phyloP scores from a whole-genome alignment of 345 rosid genomes.

The Brassica nigra region DNA sequence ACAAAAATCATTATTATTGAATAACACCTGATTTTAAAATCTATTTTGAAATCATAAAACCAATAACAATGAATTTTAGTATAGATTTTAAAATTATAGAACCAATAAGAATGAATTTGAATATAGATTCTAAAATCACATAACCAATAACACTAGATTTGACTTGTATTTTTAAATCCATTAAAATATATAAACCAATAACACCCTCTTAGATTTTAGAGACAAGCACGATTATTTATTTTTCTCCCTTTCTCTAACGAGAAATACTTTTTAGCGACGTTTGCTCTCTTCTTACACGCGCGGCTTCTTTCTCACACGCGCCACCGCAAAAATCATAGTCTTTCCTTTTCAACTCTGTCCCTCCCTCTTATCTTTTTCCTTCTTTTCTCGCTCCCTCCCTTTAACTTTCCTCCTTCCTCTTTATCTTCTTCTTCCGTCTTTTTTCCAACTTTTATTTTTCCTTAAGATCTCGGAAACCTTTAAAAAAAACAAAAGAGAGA shows the following conservation, averaged over 20 bases:
- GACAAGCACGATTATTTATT: background rate
- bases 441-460: background rate
- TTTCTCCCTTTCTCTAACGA: background rate
- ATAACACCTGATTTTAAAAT: too few species aligned
- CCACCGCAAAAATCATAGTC: constrained; percentile 18
- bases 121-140: too few species aligned
- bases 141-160: too few species aligned
- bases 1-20: too few species aligned
- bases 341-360: constrained; percentile 20
- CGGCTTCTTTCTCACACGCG: constrained; percentile 23
- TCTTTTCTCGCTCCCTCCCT: background rate
- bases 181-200: too few species aligned
- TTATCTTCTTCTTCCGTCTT: constrained; percentile 19
- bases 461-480: constrained; percentile 37
- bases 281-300: constrained; percentile 11
- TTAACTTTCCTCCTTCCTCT: background rate
- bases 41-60: too few species aligned
- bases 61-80: too few species aligned
- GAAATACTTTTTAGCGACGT: background rate
- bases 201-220: background rate
- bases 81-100: too few species aligned
- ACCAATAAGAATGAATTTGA: too few species aligned
- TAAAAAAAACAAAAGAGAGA: background rate
- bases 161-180: too few species aligned
- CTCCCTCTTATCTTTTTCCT: background rate